Base-by-base conservation (phyloP, 495 filamentous ascomycete genomes). In the Chaetomium cochliodes region DNA sequence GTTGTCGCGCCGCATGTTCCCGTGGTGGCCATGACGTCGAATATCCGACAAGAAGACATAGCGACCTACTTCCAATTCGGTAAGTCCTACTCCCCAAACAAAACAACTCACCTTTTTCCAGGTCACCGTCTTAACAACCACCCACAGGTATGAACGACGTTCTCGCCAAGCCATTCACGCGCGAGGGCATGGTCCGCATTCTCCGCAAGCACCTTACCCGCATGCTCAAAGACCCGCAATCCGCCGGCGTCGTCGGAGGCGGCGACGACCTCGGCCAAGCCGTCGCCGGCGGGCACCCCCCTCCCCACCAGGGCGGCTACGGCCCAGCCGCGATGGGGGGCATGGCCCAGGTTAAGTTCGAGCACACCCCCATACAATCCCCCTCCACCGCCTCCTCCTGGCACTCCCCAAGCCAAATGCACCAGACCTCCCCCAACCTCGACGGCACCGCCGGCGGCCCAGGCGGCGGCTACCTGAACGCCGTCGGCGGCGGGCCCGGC, bases 11-110 rank as follows among this genome's bases (percentile, higher is more conserved):
- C 80, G 26, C 82, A 86, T 23, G 92, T 92, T 20, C 94, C 94
- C 16, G 94, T 98, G 69, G 91, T 98, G 65, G 96, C 94, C 57
- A 97, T 98, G 94, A 98, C 94, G 28, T 97, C 94, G 22, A 98
- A 98, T 70, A 98, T 98, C 64, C 87, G 96, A 50, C 92, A 92
- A 65, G 93, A 98, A 72, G 94, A 98, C 74, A 96, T 98, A 61
- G 88, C 92, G 67, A 93, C 93, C 77, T 98, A 98, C 73, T 98
- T 97, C 79, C 87, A 92, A 66, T 93, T 96, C 80, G 94, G 94
- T 97, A 82, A 79, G 88, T n/a, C 60, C 42, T 13, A 26, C 12
- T 20, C 22, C 11, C 18, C 8, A 8, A 22, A 8, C 0, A 3
- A 3, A 39, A 33, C 20, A n/a, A 49, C 20, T 13, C 16, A 42